Conservation (phyloP, 2,329 filamentous ascomycete genomes). For the Colletotrichum australisinense region DNA sequence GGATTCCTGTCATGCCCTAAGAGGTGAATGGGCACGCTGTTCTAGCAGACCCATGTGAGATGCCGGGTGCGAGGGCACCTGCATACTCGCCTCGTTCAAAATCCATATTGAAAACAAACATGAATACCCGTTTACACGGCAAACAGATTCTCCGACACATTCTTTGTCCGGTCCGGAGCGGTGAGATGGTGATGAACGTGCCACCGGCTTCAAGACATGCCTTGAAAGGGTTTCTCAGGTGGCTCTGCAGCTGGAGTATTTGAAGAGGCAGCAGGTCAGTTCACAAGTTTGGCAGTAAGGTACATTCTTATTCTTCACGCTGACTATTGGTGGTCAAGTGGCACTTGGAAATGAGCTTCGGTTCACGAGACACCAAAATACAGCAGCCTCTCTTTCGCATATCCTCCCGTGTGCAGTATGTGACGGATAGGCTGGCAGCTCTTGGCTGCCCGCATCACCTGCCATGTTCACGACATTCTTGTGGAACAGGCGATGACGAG, state of each 20-base stretch:
- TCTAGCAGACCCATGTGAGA: not conserved
- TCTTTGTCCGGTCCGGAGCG: not conserved
- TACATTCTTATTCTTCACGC: not conserved
- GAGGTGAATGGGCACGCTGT: not conserved
- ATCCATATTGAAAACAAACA: slow-evolving; percentile 14
- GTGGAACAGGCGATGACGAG: not conserved
- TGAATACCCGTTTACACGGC: not conserved
- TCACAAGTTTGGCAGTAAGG: not conserved
- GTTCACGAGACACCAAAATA: not conserved
- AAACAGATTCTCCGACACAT: not conserved
- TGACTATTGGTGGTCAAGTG: not conserved
- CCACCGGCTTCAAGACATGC: not conserved
- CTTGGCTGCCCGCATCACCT: not conserved
- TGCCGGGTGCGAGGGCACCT: slow-evolving; percentile 14
- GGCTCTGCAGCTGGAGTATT: not conserved
- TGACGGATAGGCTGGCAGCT: not conserved
- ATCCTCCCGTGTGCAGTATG: not conserved
- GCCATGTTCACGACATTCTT: not conserved
- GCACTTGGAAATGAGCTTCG: not conserved
- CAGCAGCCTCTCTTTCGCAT: not conserved
- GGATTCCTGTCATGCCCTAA: not conserved
- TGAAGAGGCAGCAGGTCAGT: not conserved
- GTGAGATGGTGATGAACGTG: not conserved
- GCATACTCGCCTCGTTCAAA: slow-evolving; percentile 9
- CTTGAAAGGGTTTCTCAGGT: not conserved